These are phyloP conservation scores for Rhodotorula sp. DNA, from an alignment of 1,284 basidiomycete genomes.

Conservation along the genomic window DNA sequence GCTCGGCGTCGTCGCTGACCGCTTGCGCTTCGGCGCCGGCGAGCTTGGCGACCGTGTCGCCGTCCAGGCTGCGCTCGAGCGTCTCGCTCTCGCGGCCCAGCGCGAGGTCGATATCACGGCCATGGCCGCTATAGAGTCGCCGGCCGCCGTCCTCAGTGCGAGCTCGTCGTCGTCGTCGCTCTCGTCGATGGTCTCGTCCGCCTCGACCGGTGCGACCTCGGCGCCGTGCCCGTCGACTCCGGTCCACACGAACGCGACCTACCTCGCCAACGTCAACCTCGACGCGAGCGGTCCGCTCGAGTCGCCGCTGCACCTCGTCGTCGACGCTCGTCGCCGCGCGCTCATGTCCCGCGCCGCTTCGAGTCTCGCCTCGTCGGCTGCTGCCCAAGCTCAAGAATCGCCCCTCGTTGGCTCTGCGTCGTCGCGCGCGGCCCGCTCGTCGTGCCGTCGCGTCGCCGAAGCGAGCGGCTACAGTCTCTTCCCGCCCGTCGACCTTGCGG, in stretches of 20 bases:
- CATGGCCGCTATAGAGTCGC: slow-evolving; percentile 1
- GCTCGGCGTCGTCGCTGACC: slow-evolving; percentile 35
- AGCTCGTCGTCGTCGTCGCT: slow-evolving; percentile 10
- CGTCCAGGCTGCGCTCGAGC: slow-evolving; percentile 30
- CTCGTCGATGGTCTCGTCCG: slow-evolving; percentile 6
- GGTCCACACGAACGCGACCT: neutral
- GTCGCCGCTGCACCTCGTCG: slow-evolving; percentile 14
- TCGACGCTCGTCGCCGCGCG: slow-evolving; percentile 6
- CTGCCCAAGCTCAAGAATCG: neutral
- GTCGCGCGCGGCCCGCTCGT: neutral
- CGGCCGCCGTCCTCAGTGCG: slow-evolving; percentile 5
- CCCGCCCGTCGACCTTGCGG: slow-evolving; percentile 22
- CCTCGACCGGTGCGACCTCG: neutral
- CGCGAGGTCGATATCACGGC: slow-evolving; percentile 6
- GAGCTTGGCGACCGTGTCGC: slow-evolving; percentile 29
- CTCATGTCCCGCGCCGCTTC: slow-evolving; percentile 6
- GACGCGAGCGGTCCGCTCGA: slow-evolving; percentile 40
- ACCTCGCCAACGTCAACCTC: slow-evolving; percentile 28
- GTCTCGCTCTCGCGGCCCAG: slow-evolving; percentile 21
- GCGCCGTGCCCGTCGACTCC: slow-evolving; percentile 20
- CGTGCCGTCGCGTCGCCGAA: slow-evolving; percentile 7
- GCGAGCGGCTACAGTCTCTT: slow-evolving; percentile 17
- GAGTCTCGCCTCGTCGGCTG: slow-evolving; percentile 14
- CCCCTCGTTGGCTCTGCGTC: neutral
- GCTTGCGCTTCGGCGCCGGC: slow-evolving; percentile 16